Evolutionary conservation across 139 green algal species (phyloP).

Genomic region (Chlorella ohadii): DNA sequence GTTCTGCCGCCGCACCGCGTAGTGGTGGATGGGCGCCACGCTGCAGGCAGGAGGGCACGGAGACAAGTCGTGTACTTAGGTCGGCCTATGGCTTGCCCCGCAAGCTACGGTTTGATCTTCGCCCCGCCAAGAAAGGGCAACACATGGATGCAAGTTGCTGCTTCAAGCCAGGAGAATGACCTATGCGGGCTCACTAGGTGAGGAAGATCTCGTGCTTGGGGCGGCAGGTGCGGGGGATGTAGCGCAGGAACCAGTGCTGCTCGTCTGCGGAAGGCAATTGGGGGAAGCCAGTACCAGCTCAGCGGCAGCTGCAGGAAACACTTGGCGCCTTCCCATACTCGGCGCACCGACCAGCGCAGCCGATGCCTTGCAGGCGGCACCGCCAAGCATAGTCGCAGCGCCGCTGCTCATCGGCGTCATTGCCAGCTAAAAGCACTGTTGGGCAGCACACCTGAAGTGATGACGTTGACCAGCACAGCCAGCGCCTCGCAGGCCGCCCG

Average conservation of each 20-base stretch:
- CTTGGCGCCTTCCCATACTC: too few relatives aligned
- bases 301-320: too few relatives aligned
- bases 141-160: too few relatives aligned
- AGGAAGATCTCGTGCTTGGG: conserved; percentile 70
- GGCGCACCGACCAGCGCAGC: conserved; percentile 48
- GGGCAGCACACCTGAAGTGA: conserved; percentile 65
- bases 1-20: conserved; percentile 56
- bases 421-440: too few relatives aligned
- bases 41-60: too few relatives aligned
- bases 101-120: too few relatives aligned
- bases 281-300: neutral
- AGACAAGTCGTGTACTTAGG: neutral
- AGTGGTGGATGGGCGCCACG: conserved; percentile 69
- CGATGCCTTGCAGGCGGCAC: conserved; percentile 63
- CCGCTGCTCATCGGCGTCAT: too few relatives aligned
- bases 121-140: too few relatives aligned
- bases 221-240: conserved; percentile 42
- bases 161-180: too few relatives aligned
- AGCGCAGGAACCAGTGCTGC: conserved; percentile 72
- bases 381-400: too few relatives aligned
- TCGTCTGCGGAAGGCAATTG: neutral
- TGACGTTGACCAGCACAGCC: conserved; percentile 61
- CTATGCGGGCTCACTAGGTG: conserved; percentile 74
- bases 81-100: too few relatives aligned
- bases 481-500: conserved; percentile 65